phyloP scores from a whole-genome alignment of 768 basidiomycete species.

The Agrocybe praecox region DNA sequence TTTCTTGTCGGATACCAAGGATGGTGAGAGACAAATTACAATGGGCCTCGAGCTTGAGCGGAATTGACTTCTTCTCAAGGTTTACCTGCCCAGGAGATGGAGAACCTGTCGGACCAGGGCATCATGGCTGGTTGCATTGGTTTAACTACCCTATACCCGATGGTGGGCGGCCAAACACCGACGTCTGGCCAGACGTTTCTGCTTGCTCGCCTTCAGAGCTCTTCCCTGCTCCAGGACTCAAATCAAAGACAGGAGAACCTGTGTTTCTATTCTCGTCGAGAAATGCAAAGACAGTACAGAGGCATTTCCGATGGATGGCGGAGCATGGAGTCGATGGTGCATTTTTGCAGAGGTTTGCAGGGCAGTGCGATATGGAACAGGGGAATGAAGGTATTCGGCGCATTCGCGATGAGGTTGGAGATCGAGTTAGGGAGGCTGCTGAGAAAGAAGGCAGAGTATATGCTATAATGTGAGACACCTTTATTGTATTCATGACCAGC shows the following conservation, averaged over 20 bases:
- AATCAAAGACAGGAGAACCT: constrained; percentile 55
- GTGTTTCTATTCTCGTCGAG: constrained; percentile 79
- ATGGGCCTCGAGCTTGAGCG: neutral
- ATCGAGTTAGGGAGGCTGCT: constrained; percentile 73
- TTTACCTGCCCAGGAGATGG: constrained; percentile 76
- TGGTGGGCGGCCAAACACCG: constrained; percentile 73
- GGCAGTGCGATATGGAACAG: constrained; percentile 61
- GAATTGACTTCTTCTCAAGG: constrained; percentile 39
- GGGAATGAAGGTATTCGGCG: constrained; percentile 59
- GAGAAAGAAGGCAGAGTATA: constrained; percentile 82
- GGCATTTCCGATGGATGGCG: constrained; percentile 87
- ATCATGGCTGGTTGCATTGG: constrained; percentile 91
- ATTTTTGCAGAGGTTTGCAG: constrained; percentile 78
- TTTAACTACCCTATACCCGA: constrained; percentile 66
- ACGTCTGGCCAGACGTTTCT: constrained; percentile 81
- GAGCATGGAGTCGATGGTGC: constrained; percentile 78
- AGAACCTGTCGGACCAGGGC: constrained; percentile 66
- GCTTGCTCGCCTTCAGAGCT: constrained; percentile 72
- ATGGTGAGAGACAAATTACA: constrained; percentile 66
- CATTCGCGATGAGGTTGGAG: constrained; percentile 74
- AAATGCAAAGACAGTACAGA: constrained; percentile 70
- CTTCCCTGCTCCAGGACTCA: constrained; percentile 68
- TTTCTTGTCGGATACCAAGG: constrained; percentile 88
- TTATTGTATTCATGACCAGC: neutral
- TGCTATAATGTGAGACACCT: constrained; percentile 71